Percentiles rank a stretch among this genome's conserved stretches.
Conservation (phyloP, 352 stramenopile genomes). For the Blastocystis sp. region DNA sequence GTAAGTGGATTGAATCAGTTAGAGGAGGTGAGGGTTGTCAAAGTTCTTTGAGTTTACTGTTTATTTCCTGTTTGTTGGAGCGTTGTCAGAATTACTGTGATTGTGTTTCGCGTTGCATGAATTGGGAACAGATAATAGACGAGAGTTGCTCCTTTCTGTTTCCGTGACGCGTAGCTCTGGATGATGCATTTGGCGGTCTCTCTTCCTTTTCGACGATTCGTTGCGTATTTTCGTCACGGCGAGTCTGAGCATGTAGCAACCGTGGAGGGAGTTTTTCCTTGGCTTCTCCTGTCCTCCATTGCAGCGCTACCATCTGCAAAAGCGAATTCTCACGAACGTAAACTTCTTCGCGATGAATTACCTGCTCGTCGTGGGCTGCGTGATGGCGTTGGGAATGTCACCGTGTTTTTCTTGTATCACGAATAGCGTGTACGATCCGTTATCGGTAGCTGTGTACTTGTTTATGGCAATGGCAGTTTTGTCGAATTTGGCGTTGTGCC, state of each 20-base stretch:
- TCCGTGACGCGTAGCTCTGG: constrained; percentile 1
- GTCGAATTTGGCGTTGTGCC: neutral
- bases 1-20: no score
- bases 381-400: constrained; percentile 6
- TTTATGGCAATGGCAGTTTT: neutral
- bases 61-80: neutral
- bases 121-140: constrained; percentile 1
- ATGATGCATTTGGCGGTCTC: neutral
- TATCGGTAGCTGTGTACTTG: constrained; percentile 7
- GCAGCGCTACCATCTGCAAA: constrained; percentile 9
- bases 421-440: constrained; percentile 1
- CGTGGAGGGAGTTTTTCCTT: constrained; percentile 39
- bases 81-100: neutral
- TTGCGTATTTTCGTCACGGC: neutral
- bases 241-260: neutral
- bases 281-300: constrained; percentile 17
- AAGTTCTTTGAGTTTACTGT: neutral
- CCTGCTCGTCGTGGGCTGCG: neutral
- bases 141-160: neutral
- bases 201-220: neutral
- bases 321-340: constrained; percentile 31
- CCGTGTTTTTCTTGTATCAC: neutral
- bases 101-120: constrained; percentile 15
- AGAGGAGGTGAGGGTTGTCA: neutral
- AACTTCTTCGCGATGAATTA: constrained; percentile 52